Evolutionary conservation across 257 asterid species (phyloP), one percentile per base, ranked within the genome.

Genomic region (Thymus quinquecostatus): DNA sequence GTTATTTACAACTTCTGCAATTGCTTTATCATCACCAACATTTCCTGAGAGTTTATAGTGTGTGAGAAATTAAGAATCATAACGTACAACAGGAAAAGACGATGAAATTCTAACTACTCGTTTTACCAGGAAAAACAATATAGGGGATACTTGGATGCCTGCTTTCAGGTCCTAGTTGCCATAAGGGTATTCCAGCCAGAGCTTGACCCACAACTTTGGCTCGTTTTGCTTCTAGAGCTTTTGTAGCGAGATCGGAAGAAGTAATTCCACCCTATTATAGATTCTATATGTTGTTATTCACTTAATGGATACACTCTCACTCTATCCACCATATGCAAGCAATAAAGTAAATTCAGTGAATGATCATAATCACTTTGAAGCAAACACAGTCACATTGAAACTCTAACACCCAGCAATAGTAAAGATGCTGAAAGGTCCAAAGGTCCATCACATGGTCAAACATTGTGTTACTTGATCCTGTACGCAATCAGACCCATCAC

Each of bases 121-220:
- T 64, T 55, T 69, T 87, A 94, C 99, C 99, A 11, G 99, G 99
- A 60, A 94, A 94, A 72, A 94, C 99, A 77, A 94, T 91, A 79
- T 89, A 94, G 38, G 99, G 97, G 68, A 92, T 86, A 64, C 89
- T 87, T 54, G 99, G 97, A 79, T 94, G 97, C 79, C 83, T 85
- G 95, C 99, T 94, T 86, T 94, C 99, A 48, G 93, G 87, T 61
- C 99, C 97, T 55, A 94, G 86, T 85, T 88, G 93, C 99, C 97
- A 94, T 78, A 94, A 82, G 41, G 99, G 99, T 72, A 94, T 88
- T 61, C 99, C 99, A 73, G 96, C 89, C 71, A 94, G 74, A 75
- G 99, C 99, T 79, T 94, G 99, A 65, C 99, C 99, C 27, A 91
- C 87, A 74, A 94, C 67, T 82, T 86, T 88, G 74, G 99, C 99